A percentile compares a stretch with the other conserved stretches of the same genome.
Evolutionary conservation across 1,139 yeast species (phyloP).

Genomic region (Debaryomyces fabryi): DNA sequence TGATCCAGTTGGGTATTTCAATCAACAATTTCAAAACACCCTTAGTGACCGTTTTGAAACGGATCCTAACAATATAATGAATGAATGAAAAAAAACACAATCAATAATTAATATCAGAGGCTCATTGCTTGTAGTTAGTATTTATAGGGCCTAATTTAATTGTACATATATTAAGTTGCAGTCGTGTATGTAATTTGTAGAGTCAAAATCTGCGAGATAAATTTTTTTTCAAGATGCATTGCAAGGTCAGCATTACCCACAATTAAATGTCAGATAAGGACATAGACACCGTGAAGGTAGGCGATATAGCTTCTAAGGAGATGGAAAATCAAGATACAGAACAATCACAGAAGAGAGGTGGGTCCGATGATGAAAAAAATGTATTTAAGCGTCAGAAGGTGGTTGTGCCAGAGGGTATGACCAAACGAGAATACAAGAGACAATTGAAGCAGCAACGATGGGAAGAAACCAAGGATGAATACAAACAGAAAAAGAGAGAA

Average conservation of each 20-base stretch:
- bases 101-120: neutral
- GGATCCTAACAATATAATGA: neutral
- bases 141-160: neutral
- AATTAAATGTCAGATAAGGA: neutral
- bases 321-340: neutral
- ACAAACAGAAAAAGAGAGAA: constrained; percentile 51
- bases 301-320: neutral
- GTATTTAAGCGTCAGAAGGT: constrained; percentile 19
- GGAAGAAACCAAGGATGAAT: constrained; percentile 67
- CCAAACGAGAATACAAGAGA: constrained; percentile 81
- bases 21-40: neutral
- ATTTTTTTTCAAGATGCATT: constrained; percentile 4
- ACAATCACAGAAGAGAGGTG: neutral
- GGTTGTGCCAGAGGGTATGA: constrained; percentile 77
- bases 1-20: neutral
- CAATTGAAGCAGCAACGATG: constrained; percentile 59
- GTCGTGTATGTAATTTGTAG: neutral
- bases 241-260: neutral
- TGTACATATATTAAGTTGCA: neutral
- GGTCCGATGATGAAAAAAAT: neutral
- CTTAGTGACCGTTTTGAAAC: neutral
- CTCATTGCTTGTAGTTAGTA: neutral
- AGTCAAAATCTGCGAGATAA: constrained; percentile 1
- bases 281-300: neutral
- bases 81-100: too few relatives aligned